Evolutionary conservation across 2,329 filamentous ascomycete genomes (phyloP).

Genomic region (Didymella pomorum): DNA sequence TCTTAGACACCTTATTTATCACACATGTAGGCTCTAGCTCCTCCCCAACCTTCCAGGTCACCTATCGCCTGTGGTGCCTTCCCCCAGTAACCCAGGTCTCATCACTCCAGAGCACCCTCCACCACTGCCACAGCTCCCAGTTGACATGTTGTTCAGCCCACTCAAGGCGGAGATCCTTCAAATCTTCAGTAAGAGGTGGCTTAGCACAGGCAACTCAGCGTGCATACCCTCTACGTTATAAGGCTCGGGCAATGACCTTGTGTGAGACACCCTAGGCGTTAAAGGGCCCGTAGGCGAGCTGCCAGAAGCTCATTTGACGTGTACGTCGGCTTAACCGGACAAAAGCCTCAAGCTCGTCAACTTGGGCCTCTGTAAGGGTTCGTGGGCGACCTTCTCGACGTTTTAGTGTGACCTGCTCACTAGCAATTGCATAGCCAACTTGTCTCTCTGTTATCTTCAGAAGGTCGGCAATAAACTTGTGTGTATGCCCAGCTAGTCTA

Average conservation of each 20-base stretch:
- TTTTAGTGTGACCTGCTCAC: background rate
- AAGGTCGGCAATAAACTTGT: background rate
- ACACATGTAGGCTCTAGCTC: background rate
- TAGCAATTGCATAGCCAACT: background rate
- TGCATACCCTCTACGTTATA: background rate
- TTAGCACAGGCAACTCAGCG: background rate
- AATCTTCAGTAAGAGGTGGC: background rate
- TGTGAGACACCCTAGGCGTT: background rate
- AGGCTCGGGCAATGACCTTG: background rate
- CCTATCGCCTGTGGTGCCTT: background rate
- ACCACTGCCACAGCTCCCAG: background rate
- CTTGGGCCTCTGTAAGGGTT: background rate
- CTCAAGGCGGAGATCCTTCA: background rate
- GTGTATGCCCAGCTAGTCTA: background rate
- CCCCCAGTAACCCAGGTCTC: background rate
- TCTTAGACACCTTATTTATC: background rate
- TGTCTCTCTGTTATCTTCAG: background rate
- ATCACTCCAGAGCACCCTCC: background rate
- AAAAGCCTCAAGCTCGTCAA: background rate
- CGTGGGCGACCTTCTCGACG: background rate
- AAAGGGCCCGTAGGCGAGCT: background rate
- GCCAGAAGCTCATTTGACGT: background rate
- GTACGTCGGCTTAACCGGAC: background rate
- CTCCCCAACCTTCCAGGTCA: background rate
- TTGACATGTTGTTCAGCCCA: background rate